Evolutionary conservation across 345 rosid genomes (phyloP).

Genomic region (Linum lewisii): DNA sequence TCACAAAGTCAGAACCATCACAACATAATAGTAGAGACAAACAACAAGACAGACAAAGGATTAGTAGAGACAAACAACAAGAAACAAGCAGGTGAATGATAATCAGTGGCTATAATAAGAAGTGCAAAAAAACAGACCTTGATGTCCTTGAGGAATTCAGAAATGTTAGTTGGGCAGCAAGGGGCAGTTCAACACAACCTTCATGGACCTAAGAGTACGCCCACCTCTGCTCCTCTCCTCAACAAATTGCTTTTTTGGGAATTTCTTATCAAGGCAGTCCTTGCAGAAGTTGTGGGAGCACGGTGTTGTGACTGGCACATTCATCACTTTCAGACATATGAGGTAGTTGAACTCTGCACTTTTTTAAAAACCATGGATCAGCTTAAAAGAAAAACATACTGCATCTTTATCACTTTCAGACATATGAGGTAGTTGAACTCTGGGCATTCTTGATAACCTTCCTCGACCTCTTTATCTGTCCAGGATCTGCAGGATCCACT

Average conservation of each 20-base stretch:
- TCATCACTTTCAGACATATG: constrained; percentile 49
- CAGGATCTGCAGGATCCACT: constrained; percentile 16
- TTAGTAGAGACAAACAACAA: too few species aligned
- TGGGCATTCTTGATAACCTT: constrained; percentile 19
- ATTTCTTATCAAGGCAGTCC: constrained; percentile 43
- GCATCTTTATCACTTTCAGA: constrained; percentile 33
- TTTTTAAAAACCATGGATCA: too few species aligned
- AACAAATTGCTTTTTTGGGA: constrained; percentile 29
- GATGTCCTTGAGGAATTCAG: constrained; percentile 46
- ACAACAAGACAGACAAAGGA: too few species aligned
- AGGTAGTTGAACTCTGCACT: constrained; percentile 40
- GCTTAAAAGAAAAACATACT: background rate
- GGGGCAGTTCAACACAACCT: constrained; percentile 59
- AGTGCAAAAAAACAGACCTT: constrained; percentile 24
- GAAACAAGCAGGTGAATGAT: too few species aligned
- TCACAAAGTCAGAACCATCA: background rate
- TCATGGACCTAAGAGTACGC: constrained; percentile 37
- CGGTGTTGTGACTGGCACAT: constrained; percentile 59
- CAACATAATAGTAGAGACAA: constrained; percentile 12
- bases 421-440: constrained; percentile 22
- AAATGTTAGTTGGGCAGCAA: constrained; percentile 42
- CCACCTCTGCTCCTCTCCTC: constrained; percentile 45
- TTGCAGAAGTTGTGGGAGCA: constrained; percentile 68
- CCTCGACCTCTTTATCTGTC: constrained; percentile 19
- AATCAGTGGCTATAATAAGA: too few species aligned